Percentiles rank a stretch among this genome's conserved stretches.
These are phyloP conservation scores for Cryoendolithus antarcticus DNA, from an alignment of 2,329 filamentous ascomycete species.

Conservation along the genomic window DNA sequence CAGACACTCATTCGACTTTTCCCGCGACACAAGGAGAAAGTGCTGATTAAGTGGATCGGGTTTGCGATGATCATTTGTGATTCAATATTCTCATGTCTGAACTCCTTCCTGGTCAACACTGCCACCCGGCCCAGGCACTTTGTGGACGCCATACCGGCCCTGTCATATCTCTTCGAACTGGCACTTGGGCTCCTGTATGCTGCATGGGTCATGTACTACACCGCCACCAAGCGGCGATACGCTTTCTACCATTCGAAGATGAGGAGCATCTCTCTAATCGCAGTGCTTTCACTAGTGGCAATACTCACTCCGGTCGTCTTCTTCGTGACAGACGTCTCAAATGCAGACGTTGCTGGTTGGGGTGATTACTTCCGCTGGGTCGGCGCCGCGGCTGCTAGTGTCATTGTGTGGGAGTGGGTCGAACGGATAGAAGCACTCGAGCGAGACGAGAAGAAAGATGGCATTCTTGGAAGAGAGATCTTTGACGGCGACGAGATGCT, in stretches of 20 bases:
- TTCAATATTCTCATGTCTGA: conserved; percentile 79
- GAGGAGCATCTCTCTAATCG: conserved; percentile 76
- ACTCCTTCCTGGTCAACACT: conserved; percentile 61
- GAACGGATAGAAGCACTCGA: conserved; percentile 87
- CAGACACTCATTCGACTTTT: conserved; percentile 94
- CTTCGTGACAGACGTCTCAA: conserved; percentile 80
- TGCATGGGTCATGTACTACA: conserved; percentile 88
- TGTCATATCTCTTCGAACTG: conserved; percentile 83
- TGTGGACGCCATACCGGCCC: conserved; percentile 76
- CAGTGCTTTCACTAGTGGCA: conserved; percentile 64
- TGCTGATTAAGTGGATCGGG: conserved; percentile 97
- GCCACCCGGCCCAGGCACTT: conserved; percentile 58
- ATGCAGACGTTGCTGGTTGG: conserved; percentile 78
- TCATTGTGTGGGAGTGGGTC: conserved; percentile 98
- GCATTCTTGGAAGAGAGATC: conserved; percentile 77
- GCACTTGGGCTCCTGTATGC: conserved; percentile 79
- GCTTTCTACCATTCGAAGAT: conserved; percentile 84
- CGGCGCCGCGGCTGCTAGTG: conserved; percentile 83
- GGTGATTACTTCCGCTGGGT: conserved; percentile 94
- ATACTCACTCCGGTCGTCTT: conserved; percentile 84
- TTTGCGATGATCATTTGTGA: conserved; percentile 88
- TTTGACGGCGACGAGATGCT: conserved; percentile 93
- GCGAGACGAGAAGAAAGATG: conserved; percentile 86
- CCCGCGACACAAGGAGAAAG: conserved; percentile 90
- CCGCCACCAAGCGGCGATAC: conserved; percentile 80